Percentiles rank a stretch among this genome's conserved stretches.
Conservation (phyloP, 2,329 filamentous ascomycete genomes). For the Epichloe gansuensis region DNA sequence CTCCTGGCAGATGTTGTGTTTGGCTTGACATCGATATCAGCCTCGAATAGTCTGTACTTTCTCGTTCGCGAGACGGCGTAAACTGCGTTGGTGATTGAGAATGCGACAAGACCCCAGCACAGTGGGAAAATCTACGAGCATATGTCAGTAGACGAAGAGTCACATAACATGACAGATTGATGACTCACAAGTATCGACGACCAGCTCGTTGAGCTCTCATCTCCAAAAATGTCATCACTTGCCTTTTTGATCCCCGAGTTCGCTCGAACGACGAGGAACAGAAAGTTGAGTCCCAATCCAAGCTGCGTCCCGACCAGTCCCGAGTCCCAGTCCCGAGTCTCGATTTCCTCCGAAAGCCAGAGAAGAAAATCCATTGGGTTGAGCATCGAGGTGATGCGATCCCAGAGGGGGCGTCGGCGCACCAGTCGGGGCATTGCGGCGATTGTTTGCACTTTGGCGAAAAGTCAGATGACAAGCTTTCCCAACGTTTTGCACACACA, state of each 20-base stretch:
- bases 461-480: not conserved
- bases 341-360: conserved; percentile 85
- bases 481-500: not conserved
- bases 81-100: conserved; percentile 64
- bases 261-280: conserved; percentile 71
- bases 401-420: conserved; percentile 61
- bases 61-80: conserved; percentile 73
- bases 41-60: conserved; percentile 84
- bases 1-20: conserved; percentile 76
- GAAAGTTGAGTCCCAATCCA: conserved; percentile 62
- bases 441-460: not conserved
- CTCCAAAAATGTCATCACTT: conserved; percentile 75
- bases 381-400: conserved; percentile 69
- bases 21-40: conserved; percentile 61
- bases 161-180: not conserved
- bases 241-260: conserved; percentile 47
- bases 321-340: conserved; percentile 83
- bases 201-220: conserved; percentile 53
- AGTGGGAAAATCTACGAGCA: conserved; percentile 46
- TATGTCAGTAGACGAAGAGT: not conserved
- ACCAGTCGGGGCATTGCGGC: conserved; percentile 60
- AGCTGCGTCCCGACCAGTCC: conserved; percentile 63
- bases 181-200: conserved; percentile 40
- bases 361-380: conserved; percentile 84
- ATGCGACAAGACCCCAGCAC: conserved; percentile 52